Evolutionary conservation across 163 green algal genomes (phyloP).

Genomic region (Volvox carteri): DNA sequence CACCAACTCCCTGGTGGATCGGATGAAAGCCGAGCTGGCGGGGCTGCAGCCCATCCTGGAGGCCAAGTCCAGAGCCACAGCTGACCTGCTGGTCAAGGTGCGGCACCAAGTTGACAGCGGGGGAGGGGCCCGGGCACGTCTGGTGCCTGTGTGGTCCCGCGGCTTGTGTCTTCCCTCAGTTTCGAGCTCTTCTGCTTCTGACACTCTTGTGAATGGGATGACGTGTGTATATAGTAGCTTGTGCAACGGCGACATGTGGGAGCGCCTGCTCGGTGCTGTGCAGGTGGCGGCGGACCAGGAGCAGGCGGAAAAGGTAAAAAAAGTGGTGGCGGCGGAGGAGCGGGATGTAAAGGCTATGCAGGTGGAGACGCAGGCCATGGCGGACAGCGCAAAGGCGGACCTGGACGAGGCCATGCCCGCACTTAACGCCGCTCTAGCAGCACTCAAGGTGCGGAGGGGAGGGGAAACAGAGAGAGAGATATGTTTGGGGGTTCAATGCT

Average conservation of each 20-base stretch:
- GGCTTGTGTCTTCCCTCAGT: no score
- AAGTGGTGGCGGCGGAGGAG: constrained; percentile 81
- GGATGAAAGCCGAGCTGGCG: constrained; percentile 86
- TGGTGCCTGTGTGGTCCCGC: no score
- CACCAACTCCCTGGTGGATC: constrained; percentile 84
- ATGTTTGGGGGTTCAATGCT: no score
- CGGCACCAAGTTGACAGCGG: no score
- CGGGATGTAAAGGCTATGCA: constrained; percentile 81
- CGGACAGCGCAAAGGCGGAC: constrained; percentile 86
- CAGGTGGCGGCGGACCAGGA: constrained; percentile 82
- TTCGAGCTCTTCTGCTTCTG: no score
- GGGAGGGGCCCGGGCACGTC: no score
- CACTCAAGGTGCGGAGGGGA: constrained; percentile 73
- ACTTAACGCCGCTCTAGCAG: constrained; percentile 81
- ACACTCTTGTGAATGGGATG: no score
- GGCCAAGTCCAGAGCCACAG: constrained; percentile 82
- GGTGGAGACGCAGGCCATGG: constrained; percentile 75
- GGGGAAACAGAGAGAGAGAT: no score
- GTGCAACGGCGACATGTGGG: no score
- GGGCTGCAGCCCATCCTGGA: constrained; percentile 85
- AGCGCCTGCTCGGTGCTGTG: no score
- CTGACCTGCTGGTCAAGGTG: constrained; percentile 77
- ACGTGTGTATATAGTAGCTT: no score
- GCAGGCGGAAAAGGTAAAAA: constrained; percentile 83
- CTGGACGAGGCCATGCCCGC: constrained; percentile 89